phyloP scores from a whole-genome alignment of 177 flowering plant species.

The Tripterygium wilfordii region DNA sequence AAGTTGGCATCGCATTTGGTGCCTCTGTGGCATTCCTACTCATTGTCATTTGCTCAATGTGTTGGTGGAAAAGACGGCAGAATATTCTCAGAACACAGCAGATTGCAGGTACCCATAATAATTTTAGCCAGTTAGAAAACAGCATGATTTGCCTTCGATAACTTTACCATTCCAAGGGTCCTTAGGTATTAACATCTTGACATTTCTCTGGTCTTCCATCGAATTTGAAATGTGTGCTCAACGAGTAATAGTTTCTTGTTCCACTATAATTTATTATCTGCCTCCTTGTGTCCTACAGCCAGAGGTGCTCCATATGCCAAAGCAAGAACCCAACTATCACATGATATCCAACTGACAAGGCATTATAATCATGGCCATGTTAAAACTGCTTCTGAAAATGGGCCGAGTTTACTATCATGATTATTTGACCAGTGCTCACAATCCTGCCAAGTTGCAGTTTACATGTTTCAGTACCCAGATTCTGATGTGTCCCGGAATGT shows the following conservation, averaged over 20 bases:
- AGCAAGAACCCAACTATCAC: constrained; percentile 73
- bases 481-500: background rate
- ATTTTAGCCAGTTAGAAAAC: background rate
- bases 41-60: constrained; percentile 38
- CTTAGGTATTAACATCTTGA: too few relatives aligned
- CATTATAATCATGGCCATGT: constrained; percentile 50
- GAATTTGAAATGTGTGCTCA: background rate
- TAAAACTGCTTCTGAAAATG: constrained; percentile 67
- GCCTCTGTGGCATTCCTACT: constrained; percentile 41
- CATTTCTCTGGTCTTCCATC: background rate
- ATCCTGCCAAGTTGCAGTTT: background rate
- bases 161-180: background rate
- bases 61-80: constrained; percentile 92
- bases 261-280: background rate
- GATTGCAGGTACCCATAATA: constrained; percentile 65
- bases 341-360: constrained; percentile 80
- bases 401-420: constrained; percentile 78
- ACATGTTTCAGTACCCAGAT: background rate
- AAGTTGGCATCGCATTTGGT: constrained; percentile 67
- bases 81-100: constrained; percentile 82
- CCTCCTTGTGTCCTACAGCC: constrained; percentile 38
- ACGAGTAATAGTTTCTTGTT: constrained; percentile 1
- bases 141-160: background rate
- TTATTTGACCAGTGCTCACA: background rate
- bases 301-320: constrained; percentile 98